Evolutionary conservation across 1,284 basidiomycete species (phyloP), one percentile per base, ranked within the genome.

Genomic region (Heterobasidion occidentale): DNA sequence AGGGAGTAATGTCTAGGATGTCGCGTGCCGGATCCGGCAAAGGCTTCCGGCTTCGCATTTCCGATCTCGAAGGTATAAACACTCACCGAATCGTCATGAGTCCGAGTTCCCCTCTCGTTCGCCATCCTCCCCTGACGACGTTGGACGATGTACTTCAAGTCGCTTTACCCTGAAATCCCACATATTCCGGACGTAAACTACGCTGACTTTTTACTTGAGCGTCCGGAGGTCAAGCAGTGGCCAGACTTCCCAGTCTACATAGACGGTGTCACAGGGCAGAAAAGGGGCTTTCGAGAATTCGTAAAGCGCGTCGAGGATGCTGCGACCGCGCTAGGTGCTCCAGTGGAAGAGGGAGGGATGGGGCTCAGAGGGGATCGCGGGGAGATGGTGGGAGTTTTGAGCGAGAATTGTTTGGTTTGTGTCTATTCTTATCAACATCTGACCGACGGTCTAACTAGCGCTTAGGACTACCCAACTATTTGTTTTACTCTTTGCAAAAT

Each of bases 361-460:
- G 84, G 77, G 0, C 63, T 88, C n/a, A 42, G n/a, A 42, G n/a
- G 64, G 67, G 1, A 71, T 19, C 69, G 74, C 3, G 73, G 72
- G 1, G 84, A 86, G 58, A 78, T 88, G 34, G 71, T 88, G 34
- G 88, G 84, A 2, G 77, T 90, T n/a, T 77, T 88, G 63, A 81
- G 81, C 67, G 77, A 83, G 53, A 91, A 90, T 64, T 82, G 77
- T 46, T 67, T 84, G 66, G 88, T 89, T 34, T 36, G 27, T 36
- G 14, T 14, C 20, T 27, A 12, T 51, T 36, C 12, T 7, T 34
- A 7, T 44, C 3, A 11, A 46, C 12, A 11, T n/a, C 38, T 42
- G 11, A 12, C 38, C n/a, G n/a, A 42, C 38, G 11, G 38, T 42
- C 38, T 42, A 4, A 12, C 38, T 4, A 42, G 12, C 38, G 17